Percentiles rank a stretch among this genome's conserved stretches.
phyloP scores from a whole-genome alignment of 805 yeast species.

The Starmerella vaccinii region DNA sequence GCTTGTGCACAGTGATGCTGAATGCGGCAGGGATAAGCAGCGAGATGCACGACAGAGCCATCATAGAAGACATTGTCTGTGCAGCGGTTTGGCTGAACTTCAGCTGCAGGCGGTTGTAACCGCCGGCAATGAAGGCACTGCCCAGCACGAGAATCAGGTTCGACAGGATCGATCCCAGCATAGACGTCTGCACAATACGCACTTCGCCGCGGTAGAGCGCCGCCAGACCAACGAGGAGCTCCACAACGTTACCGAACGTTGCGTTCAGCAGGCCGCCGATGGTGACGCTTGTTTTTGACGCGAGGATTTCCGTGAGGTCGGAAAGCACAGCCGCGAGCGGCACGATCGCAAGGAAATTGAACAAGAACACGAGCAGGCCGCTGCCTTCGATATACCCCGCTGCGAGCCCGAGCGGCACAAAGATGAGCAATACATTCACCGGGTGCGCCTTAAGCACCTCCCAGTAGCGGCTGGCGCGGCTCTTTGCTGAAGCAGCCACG shows the following conservation, averaged over 20 bases:
- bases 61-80: constrained; percentile 89
- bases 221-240: constrained; percentile 83
- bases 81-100: constrained; percentile 92
- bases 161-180: constrained; percentile 89
- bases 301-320: constrained; percentile 84
- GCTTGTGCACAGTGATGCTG: constrained; percentile 47
- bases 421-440: constrained; percentile 62
- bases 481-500: neutral
- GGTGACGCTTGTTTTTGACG: constrained; percentile 82
- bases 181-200: constrained; percentile 90
- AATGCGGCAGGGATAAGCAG: constrained; percentile 92
- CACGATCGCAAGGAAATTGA: constrained; percentile 81
- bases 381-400: constrained; percentile 56
- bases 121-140: constrained; percentile 88
- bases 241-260: constrained; percentile 96
- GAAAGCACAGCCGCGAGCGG: constrained; percentile 91
- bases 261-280: constrained; percentile 94
- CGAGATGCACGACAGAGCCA: constrained; percentile 85
- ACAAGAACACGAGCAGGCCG: constrained; percentile 47
- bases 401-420: constrained; percentile 79
- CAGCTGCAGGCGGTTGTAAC: constrained; percentile 75
- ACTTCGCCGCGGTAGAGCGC: constrained; percentile 80
- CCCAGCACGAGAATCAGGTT: constrained; percentile 84
- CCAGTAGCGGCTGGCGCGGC: constrained; percentile 7
- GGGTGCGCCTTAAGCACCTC: constrained; percentile 18